These are phyloP conservation scores for Pontederia crassipes DNA, from an alignment of 176 grass and related monocot species.

Conservation along the genomic window DNA sequence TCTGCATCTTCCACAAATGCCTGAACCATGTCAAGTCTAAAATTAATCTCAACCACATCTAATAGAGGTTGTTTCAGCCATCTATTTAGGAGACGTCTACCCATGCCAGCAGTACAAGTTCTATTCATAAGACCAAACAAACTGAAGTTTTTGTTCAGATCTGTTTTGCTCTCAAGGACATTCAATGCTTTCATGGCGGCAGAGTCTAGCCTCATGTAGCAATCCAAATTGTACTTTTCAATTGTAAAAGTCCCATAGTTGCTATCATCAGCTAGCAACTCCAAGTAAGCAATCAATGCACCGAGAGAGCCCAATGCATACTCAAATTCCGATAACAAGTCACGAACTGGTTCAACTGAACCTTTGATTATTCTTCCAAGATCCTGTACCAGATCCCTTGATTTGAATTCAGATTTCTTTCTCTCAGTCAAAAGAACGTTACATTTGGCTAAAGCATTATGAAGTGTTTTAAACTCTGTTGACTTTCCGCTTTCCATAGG, in stretches of 20 bases:
- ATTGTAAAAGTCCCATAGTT: constrained; percentile 76
- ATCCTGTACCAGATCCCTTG: constrained; percentile 81
- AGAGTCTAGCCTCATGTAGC: constrained; percentile 91
- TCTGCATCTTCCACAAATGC: constrained; percentile 77
- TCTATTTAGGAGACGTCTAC: constrained; percentile 76
- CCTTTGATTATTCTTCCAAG: constrained; percentile 84
- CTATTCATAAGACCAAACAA: constrained; percentile 97
- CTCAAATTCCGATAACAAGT: constrained; percentile 81
- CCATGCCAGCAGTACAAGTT: constrained; percentile 97
- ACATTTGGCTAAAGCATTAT: constrained; percentile 56
- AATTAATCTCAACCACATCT: constrained; percentile 77
- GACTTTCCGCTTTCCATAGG: constrained; percentile 64
- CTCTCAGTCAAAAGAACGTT: constrained; percentile 64
- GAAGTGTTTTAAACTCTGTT: constrained; percentile 62
- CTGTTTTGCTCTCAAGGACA: constrained; percentile 81
- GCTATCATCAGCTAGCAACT: constrained; percentile 82
- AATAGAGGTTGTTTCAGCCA: constrained; percentile 95
- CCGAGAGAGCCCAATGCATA: constrained; percentile 70
- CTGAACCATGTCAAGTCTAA: constrained; percentile 81
- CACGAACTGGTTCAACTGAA: constrained; percentile 71
- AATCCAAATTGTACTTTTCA: constrained; percentile 75
- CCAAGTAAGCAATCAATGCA: constrained; percentile 62
- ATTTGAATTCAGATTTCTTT: constrained; percentile 90
- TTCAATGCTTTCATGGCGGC: constrained; percentile 80
- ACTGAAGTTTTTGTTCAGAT: constrained; percentile 95